Evolutionary conservation across 441 rosid genomes (phyloP).

Genomic region (Daphne laureola): DNA sequence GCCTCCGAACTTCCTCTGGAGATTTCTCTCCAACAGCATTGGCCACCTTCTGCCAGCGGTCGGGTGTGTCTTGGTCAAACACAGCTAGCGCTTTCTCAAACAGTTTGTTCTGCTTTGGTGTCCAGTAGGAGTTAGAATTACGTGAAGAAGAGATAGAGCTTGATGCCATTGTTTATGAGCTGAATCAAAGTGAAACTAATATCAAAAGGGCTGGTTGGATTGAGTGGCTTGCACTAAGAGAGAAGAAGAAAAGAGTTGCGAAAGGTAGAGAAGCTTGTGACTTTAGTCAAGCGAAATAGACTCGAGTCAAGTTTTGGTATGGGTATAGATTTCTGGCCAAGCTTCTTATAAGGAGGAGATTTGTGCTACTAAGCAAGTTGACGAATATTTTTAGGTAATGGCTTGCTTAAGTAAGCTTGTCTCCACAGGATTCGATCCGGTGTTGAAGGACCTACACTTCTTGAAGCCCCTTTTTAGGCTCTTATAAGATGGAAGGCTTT

Average conservation of each 20-base stretch:
- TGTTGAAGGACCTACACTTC: conserved; percentile 20
- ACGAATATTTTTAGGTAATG: conserved; percentile 25
- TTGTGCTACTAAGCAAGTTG: conserved; percentile 47
- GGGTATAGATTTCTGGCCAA: conserved; percentile 25
- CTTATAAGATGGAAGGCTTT: conserved; percentile 25
- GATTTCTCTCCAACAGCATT: conserved; percentile 49
- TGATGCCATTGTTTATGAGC: conserved; percentile 37
- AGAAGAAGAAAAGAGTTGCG: conserved; percentile 9
- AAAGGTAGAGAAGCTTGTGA: conserved; percentile 14
- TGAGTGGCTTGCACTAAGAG: neutral
- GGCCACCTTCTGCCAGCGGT: conserved; percentile 65
- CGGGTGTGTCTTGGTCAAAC: conserved; percentile 60
- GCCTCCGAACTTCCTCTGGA: conserved; percentile 55
- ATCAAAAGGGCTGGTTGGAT: conserved; percentile 1
- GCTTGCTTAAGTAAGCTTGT: conserved; percentile 20
- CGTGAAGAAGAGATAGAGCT: conserved; percentile 34
- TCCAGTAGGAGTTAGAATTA: conserved; percentile 38
- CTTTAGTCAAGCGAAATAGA: conserved; percentile 24
- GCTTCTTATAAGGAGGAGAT: conserved; percentile 45
- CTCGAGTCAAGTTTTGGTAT: conserved; percentile 30
- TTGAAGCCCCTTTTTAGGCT: conserved; percentile 24
- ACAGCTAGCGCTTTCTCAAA: conserved; percentile 63
- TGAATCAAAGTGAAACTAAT: neutral
- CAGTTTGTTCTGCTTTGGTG: conserved; percentile 46
- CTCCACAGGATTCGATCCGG: conserved; percentile 16